These are phyloP conservation scores for Saturnispora halmiae DNA, from an alignment of 805 yeast species.

Conservation along the genomic window DNA sequence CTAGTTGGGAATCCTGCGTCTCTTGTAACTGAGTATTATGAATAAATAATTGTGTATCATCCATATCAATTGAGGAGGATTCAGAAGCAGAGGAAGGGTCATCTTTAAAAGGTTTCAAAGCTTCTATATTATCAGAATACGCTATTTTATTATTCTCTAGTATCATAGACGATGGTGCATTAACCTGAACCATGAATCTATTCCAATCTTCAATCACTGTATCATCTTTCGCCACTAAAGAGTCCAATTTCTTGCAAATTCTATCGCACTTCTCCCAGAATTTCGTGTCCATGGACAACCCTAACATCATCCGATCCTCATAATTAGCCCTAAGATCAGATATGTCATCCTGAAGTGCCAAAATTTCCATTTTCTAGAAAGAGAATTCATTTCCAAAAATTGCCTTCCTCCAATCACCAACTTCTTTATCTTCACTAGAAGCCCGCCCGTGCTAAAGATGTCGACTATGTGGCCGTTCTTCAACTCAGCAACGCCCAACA, in stretches of 20 bases:
- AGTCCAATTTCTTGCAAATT: neutral
- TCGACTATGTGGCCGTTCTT: conserved; percentile 34
- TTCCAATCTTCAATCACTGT: neutral
- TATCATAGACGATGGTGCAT: neutral
- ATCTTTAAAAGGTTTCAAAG: conserved; percentile 5
- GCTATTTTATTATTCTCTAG: neutral
- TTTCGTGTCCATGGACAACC: neutral
- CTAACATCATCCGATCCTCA: conserved; percentile 7
- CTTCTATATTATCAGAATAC: neutral
- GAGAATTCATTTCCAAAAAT: too few relatives aligned
- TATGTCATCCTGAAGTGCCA: neutral
- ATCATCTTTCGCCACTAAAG: too few relatives aligned
- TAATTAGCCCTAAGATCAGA: neutral
- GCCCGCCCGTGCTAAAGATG: too few relatives aligned
- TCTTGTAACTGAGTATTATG: conserved; percentile 38
- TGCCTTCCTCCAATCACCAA: neutral
- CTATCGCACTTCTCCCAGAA: neutral
- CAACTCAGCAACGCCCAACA: conserved; percentile 30
- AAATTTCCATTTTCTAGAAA: neutral
- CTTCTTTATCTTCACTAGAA: conserved; percentile 2
- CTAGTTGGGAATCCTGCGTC: conserved; percentile 38
- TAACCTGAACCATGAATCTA: neutral
- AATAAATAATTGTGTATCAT: conserved; percentile 27
- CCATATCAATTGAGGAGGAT: conserved; percentile 13
- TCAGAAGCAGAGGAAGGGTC: conserved; percentile 1